Evolutionary conservation across 2,329 filamentous ascomycete species (phyloP).

Genomic region (Dendrostoma leiphaemia): DNA sequence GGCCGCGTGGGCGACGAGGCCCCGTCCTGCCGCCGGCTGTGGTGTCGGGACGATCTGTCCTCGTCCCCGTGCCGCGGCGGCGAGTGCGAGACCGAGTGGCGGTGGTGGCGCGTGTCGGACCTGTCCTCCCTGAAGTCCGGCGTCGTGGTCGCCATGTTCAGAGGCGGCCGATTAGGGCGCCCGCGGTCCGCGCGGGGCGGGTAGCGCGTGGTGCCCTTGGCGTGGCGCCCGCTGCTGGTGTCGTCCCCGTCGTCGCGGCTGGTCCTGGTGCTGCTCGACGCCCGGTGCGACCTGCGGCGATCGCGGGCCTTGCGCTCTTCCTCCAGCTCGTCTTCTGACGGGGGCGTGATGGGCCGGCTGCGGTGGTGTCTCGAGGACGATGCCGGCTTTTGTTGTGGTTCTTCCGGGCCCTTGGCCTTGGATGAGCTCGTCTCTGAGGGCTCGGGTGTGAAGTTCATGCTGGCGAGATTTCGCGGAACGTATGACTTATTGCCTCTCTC

Average conservation of each 20-base stretch:
- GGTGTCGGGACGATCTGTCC: background rate
- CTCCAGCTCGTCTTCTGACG: constrained; percentile 10
- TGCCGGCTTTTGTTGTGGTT: background rate
- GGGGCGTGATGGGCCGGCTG: constrained; percentile 8
- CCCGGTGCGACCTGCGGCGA: background rate
- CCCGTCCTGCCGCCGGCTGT: background rate
- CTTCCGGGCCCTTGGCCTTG: background rate
- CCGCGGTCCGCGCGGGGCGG: constrained; percentile 14
- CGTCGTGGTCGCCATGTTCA: constrained; percentile 7
- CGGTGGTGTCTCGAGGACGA: background rate
- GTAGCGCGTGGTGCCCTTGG: constrained; percentile 13
- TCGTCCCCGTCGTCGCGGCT: background rate
- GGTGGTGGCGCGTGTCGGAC: background rate
- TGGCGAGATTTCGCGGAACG: background rate
- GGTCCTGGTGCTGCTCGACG: too few relatives aligned
- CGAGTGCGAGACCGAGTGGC: constrained; percentile 10
- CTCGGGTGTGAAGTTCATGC: background rate
- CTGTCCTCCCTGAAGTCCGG: constrained; percentile 11
- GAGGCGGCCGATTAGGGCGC: constrained; percentile 11
- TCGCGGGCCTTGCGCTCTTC: background rate
- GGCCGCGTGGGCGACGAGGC: background rate
- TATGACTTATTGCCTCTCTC: constrained; percentile 4
- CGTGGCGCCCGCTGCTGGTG: constrained; percentile 4
- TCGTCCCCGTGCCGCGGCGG: constrained; percentile 6
- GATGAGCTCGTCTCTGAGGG: constrained; percentile 1